Conservation (phyloP, 768 basidiomycete genomes). For the Termitomyces sp. region DNA sequence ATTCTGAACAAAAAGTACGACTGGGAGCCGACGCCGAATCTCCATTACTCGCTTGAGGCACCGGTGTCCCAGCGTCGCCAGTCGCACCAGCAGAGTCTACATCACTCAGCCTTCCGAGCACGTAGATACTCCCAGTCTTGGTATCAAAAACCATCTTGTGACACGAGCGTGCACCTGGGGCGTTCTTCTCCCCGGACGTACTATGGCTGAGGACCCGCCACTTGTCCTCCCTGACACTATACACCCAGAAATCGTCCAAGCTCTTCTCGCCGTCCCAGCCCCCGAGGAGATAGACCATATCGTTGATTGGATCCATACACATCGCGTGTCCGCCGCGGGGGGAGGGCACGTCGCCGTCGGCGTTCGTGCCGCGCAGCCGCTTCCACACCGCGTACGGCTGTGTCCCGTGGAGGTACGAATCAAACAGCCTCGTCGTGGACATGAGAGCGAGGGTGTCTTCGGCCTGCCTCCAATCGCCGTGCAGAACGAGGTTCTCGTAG, state of each 20-base stretch:
- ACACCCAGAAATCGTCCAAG: slow-evolving; percentile 78
- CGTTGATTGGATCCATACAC: slow-evolving; percentile 64
- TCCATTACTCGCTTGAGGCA: slow-evolving; percentile 6
- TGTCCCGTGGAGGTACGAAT: slow-evolving; percentile 48
- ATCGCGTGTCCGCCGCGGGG: slow-evolving; percentile 77
- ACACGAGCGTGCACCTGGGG: slow-evolving; percentile 67
- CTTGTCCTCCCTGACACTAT: slow-evolving; percentile 48
- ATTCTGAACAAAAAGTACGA: slow-evolving; percentile 52
- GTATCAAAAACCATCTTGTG: slow-evolving; percentile 80
- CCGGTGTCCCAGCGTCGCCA: slow-evolving; percentile 13
- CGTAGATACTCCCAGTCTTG: slow-evolving; percentile 64
- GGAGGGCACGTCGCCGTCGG: slow-evolving; percentile 60
- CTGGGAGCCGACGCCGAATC: slow-evolving; percentile 10
- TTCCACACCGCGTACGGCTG: slow-evolving; percentile 61
- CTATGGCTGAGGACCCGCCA: slow-evolving; percentile 58
- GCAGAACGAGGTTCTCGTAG: slow-evolving; percentile 57
- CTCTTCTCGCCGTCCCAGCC: slow-evolving; percentile 73
- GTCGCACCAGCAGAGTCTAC: slow-evolving; percentile 33
- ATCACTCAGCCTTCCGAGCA: slow-evolving; percentile 66
- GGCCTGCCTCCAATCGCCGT: slow-evolving; percentile 56
- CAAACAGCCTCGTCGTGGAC: slow-evolving; percentile 55
- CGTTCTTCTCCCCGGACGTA: slow-evolving; percentile 52
- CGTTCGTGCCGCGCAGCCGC: slow-evolving; percentile 51
- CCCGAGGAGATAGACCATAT: slow-evolving; percentile 69
- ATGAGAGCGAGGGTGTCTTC: slow-evolving; percentile 48